Percentiles rank a stretch among this genome's conserved stretches.
Evolutionary conservation across 768 basidiomycete genomes (phyloP).

Genomic region (Pholiota molesta): DNA sequence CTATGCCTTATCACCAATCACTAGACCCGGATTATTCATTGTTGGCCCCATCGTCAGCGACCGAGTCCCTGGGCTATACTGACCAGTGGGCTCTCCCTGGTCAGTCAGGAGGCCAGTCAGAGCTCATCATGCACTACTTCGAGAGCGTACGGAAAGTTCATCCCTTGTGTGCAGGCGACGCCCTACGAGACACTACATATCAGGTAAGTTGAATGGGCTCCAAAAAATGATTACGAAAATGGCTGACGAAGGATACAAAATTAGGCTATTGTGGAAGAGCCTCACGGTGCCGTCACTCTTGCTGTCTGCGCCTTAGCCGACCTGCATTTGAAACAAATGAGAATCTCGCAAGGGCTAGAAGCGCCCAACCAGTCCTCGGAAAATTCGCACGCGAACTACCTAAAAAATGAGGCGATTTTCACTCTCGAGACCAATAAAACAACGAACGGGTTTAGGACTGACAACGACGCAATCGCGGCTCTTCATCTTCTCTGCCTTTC

Average conservation of each 20-base stretch:
- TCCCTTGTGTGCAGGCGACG: slow-evolving; percentile 64
- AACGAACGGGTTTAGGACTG: slow-evolving; percentile 55
- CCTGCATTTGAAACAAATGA: slow-evolving; percentile 66
- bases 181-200: slow-evolving; percentile 66
- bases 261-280: slow-evolving; percentile 62
- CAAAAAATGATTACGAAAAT: neutral
- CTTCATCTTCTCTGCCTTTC: slow-evolving; percentile 77
- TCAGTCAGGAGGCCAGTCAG: slow-evolving; percentile 50
- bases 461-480: slow-evolving; percentile 77
- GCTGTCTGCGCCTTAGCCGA: slow-evolving; percentile 78
- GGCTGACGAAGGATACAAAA: slow-evolving; percentile 22
- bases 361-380: slow-evolving; percentile 54
- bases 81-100: slow-evolving; percentile 25
- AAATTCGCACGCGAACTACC: slow-evolving; percentile 61
- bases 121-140: slow-evolving; percentile 76
- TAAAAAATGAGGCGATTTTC: slow-evolving; percentile 69
- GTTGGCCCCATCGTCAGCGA: slow-evolving; percentile 3
- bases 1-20: slow-evolving; percentile 11
- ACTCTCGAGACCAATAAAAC: slow-evolving; percentile 61
- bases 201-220: slow-evolving; percentile 46
- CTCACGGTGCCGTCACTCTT: slow-evolving; percentile 70
- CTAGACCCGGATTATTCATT: neutral
- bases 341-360: slow-evolving; percentile 64
- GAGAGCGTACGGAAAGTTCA: slow-evolving; percentile 69
- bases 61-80: slow-evolving; percentile 1